Conservation (phyloP, 441 rosid species). For the Eutrema salsugineum region DNA sequence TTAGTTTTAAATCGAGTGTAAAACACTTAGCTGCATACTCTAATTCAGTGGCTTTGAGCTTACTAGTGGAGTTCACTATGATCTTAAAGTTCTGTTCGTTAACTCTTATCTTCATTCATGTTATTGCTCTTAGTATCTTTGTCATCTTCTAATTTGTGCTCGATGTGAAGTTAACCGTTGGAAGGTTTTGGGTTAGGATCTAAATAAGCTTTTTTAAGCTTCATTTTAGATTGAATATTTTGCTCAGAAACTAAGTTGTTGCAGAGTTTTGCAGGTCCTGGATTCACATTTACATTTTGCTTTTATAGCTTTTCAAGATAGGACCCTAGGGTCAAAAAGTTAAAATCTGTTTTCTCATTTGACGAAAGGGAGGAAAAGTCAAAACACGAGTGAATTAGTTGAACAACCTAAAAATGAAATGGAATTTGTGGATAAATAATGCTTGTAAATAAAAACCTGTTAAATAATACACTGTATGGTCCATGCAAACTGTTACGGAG, state of each 20-base stretch:
- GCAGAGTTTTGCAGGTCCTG: background rate
- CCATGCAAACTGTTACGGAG: background rate
- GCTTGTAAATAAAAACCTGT: background rate
- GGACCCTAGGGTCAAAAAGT: background rate
- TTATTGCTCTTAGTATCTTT: background rate
- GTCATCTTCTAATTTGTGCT: background rate
- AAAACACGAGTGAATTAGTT: background rate
- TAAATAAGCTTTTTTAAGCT: background rate
- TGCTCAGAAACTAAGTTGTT: background rate
- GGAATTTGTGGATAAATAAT: background rate
- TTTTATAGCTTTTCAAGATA: background rate
- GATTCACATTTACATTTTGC: background rate
- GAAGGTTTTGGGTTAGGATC: background rate
- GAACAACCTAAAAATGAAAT: background rate
- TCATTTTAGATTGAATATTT: background rate
- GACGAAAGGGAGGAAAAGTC: background rate
- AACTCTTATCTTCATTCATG: background rate
- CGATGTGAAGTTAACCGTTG: background rate
- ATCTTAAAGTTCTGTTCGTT: background rate
- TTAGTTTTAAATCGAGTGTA: background rate
- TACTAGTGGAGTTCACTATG: background rate
- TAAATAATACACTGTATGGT: background rate
- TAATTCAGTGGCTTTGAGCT: slow-evolving; percentile 8
- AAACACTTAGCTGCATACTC: background rate
- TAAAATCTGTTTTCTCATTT: background rate